Conservation (phyloP, 495 filamentous ascomycete species). For the Xylaria intraflava region DNA sequence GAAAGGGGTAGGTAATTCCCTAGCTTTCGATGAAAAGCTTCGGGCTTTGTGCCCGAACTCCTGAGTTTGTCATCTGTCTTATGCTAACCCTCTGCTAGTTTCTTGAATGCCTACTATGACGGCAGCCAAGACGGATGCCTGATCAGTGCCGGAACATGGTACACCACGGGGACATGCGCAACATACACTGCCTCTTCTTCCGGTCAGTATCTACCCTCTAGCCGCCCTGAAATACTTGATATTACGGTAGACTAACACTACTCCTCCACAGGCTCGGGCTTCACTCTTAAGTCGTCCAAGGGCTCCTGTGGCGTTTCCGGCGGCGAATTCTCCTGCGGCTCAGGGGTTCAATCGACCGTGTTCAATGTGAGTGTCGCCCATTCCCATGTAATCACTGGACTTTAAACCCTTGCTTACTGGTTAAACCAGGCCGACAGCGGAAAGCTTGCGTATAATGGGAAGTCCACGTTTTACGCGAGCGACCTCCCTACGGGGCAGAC, state of each 20-base stretch:
- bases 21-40: too few species aligned
- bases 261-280: slow-evolving; percentile 33
- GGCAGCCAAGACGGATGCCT: slow-evolving; percentile 54
- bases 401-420: neutral
- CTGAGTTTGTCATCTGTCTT: neutral
- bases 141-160: slow-evolving; percentile 63
- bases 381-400: neutral
- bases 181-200: slow-evolving; percentile 49
- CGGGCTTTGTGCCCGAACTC: neutral
- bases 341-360: slow-evolving; percentile 34
- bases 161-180: slow-evolving; percentile 58
- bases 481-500: slow-evolving; percentile 45
- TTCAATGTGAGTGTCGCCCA: slow-evolving; percentile 38
- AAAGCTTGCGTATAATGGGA: slow-evolving; percentile 41
- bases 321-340: slow-evolving; percentile 43
- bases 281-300: slow-evolving; percentile 52
- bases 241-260: neutral
- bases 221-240: neutral
- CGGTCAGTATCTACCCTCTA: neutral
- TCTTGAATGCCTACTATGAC: slow-evolving; percentile 48
- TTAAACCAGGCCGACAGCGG: slow-evolving; percentile 22
- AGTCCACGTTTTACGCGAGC: slow-evolving; percentile 48
- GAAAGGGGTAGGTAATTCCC: slow-evolving; percentile 25
- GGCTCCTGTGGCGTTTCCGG: slow-evolving; percentile 45
- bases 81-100: slow-evolving; percentile 31